Conservation (phyloP, 805 yeast genomes). For the Pichia gijzeniarum region DNA sequence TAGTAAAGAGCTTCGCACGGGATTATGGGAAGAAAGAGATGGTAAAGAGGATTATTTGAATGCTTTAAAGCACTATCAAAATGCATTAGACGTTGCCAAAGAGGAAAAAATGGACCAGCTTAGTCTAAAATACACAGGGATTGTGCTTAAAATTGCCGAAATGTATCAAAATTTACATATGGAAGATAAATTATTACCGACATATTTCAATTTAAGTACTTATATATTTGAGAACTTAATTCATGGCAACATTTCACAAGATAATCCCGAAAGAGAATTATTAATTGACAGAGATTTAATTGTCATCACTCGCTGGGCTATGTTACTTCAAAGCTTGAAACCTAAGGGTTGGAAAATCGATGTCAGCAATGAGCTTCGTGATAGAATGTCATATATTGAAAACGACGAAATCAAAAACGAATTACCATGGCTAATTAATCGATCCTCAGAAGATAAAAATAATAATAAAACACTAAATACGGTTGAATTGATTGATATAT, state of each 20-base stretch:
- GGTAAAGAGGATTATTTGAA: slow-evolving; percentile 54
- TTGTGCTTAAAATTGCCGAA: slow-evolving; percentile 81
- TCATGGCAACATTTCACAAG: slow-evolving; percentile 18
- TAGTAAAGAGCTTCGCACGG: slow-evolving; percentile 66
- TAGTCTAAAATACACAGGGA: slow-evolving; percentile 82
- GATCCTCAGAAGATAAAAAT: background rate
- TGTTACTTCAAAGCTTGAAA: slow-evolving; percentile 14
- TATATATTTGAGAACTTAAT: slow-evolving; percentile 25
- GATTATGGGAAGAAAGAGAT: slow-evolving; percentile 77
- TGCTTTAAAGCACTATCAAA: slow-evolving; percentile 67
- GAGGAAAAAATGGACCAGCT: slow-evolving; percentile 47
- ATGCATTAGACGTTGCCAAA: slow-evolving; percentile 63
- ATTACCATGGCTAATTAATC: slow-evolving; percentile 11
- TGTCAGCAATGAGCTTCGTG: slow-evolving; percentile 21
- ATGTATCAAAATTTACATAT: slow-evolving; percentile 69
- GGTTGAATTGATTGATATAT: slow-evolving; percentile 19
- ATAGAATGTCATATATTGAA: slow-evolving; percentile 25
- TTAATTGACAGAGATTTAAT: slow-evolving; percentile 26
- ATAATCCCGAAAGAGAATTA: slow-evolving; percentile 19
- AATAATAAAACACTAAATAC: slow-evolving; percentile 12
- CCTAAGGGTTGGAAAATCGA: slow-evolving; percentile 6
- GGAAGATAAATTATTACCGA: slow-evolving; percentile 55
- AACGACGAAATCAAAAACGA: slow-evolving; percentile 10
- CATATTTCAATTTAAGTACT: slow-evolving; percentile 34
- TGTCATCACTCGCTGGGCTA: slow-evolving; percentile 24